Percentiles rank a stretch among this genome's conserved stretches.
phyloP scores from a whole-genome alignment of 495 filamentous ascomycete species.

The Lichina pygmaea region DNA sequence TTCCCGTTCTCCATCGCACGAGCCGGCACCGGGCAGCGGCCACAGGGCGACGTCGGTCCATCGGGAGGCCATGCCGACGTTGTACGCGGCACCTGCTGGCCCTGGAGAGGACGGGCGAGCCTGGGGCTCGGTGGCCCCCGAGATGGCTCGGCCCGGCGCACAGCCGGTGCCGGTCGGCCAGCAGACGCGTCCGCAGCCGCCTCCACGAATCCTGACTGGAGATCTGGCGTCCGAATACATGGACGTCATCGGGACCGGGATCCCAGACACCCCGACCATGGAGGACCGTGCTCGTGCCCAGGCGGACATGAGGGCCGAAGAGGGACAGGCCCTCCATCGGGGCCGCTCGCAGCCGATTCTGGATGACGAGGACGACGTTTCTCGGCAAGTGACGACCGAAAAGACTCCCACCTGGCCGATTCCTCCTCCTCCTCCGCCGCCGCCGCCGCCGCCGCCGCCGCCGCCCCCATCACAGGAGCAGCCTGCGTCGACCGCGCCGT shows the following conservation, averaged over 20 bases:
- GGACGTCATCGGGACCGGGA: background rate
- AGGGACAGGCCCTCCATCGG: slow-evolving; percentile 38
- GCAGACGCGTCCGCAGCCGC: background rate
- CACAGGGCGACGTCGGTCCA: background rate
- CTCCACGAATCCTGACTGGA: background rate
- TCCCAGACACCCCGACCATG: background rate
- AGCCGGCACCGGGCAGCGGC: background rate
- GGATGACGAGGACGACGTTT: background rate
- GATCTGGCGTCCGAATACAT: background rate
- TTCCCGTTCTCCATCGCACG: background rate
- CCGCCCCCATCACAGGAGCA: background rate
- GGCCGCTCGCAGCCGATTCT: background rate
- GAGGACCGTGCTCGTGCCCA: slow-evolving; percentile 19
- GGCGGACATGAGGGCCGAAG: slow-evolving; percentile 46
- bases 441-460: background rate
- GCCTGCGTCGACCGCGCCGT: background rate
- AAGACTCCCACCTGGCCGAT: background rate
- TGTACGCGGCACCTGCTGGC: background rate
- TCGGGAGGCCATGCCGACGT: background rate
- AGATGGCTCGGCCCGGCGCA: background rate
- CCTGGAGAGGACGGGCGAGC: background rate
- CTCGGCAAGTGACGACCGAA: background rate
- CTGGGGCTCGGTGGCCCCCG: background rate
- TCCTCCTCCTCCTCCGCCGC: background rate
- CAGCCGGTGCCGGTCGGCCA: background rate